A percentile compares a stretch with the other conserved stretches of the same genome.
phyloP scores from a whole-genome alignment of 345 rosid species.

The Populus nigra region DNA sequence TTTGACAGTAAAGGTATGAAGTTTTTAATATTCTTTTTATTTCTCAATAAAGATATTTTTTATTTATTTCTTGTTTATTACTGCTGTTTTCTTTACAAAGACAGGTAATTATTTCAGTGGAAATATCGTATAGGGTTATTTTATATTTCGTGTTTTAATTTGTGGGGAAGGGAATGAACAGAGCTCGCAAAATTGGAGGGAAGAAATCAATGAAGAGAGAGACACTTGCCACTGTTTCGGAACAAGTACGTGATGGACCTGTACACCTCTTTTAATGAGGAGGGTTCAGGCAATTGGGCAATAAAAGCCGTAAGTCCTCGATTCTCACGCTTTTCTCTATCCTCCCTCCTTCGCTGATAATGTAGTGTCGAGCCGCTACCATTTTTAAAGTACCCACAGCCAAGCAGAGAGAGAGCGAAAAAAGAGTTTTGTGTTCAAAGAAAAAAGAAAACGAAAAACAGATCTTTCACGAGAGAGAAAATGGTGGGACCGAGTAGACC shows the following conservation, averaged over 20 bases:
- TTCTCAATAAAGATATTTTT: too few species aligned
- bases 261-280: not conserved
- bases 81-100: too few species aligned
- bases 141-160: too few species aligned
- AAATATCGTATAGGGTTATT: too few species aligned
- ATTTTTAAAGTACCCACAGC: not conserved
- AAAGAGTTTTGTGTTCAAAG: not conserved
- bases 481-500: conserved; percentile 91
- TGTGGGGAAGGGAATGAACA: not conserved
- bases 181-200: not conserved
- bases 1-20: too few species aligned
- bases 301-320: not conserved
- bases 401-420: not conserved
- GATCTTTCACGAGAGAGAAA: conserved; percentile 3
- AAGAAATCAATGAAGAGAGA: not conserved
- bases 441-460: not conserved
- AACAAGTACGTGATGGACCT: not conserved
- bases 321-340: not conserved
- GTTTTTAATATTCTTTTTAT: too few species aligned
- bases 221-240: not conserved
- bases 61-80: too few species aligned
- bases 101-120: too few species aligned
- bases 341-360: not conserved
- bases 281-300: too few species aligned
- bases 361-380: not conserved